Evolutionary conservation across 228 moss, liverwort and hornwort species (phyloP), one percentile per base, ranked within the genome.

Genomic region (Sphagnum fallax): DNA sequence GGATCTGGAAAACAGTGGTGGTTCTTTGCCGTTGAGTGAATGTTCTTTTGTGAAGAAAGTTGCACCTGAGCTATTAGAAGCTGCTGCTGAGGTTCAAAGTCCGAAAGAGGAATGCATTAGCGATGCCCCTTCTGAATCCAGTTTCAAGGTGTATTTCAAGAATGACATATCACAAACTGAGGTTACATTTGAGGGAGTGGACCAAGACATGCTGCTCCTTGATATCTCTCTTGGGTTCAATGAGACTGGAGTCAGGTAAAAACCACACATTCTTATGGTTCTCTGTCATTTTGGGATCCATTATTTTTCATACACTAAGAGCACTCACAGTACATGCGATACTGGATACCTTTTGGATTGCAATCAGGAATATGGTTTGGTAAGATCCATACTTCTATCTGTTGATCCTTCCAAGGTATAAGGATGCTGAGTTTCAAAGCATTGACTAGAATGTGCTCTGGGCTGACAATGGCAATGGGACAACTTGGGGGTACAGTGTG

Each of bases 181-280:
- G 74, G 84, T 91, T 53, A 87, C 87, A 52, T 76, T 91, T 61
- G 84, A 87, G 79, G 91, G 91, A 76, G 73, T 81, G 51, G 91
- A 91, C 78, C 91, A 89, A 73, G 91, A 89, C 16, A 84, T 84
- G 79, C 82, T 91, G 70, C 91, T 91, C 48, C 71, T 79, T 70
- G 91, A 91, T 76, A 80, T 91, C 73, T 84, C 91, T 15, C 84
- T 87, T 75, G 84, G 87, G 71, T 89, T 91, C 72, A 79, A 79
- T 11, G 91, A 91, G 74, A 78, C 84, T 62, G 77, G 87, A 73
- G 77, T 91, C 77, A 91, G 91, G 91, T 91, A 62, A 32, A 32
- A 32, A 32, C 32, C 2, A 2, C 32, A 32, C 32, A 32, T 32
- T 32, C 32, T 32, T 32, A 32, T 32, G 32, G 2, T 32, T 32